Conservation (phyloP, 192 early-diverging fungal genomes). For the Coemansia sp. region DNA sequence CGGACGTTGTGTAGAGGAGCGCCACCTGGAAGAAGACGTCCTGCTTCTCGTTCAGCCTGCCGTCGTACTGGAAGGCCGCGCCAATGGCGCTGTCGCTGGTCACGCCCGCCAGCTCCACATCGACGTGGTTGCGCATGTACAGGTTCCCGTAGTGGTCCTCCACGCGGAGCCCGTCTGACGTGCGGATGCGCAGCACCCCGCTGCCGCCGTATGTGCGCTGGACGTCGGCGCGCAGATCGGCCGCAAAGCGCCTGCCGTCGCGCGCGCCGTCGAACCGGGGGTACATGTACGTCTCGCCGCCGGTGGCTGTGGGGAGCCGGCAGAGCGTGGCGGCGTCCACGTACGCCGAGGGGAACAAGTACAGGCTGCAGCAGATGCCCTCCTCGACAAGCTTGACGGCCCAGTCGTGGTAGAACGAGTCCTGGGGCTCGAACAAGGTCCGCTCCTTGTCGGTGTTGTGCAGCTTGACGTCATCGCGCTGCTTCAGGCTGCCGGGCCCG, state of each 20-base stretch:
- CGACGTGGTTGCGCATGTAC: conserved; percentile 87
- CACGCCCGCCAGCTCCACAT: conserved; percentile 90
- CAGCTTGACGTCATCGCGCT: conserved; percentile 87
- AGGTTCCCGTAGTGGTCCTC: conserved; percentile 94
- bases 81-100: conserved; percentile 84
- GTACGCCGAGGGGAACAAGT: conserved; percentile 86
- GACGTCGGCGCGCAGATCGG: conserved; percentile 74
- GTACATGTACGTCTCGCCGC: conserved; percentile 84
- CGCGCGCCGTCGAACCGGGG: conserved; percentile 75
- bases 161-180: conserved; percentile 86
- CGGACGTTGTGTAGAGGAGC: conserved; percentile 90
- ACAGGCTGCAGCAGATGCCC: conserved; percentile 88
- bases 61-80: conserved; percentile 83
- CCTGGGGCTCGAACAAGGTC: conserved; percentile 82
- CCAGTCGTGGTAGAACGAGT: conserved; percentile 82
- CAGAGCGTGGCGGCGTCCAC: conserved; percentile 88
- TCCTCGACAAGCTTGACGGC: conserved; percentile 78
- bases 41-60: conserved; percentile 81
- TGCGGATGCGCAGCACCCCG: conserved; percentile 84
- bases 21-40: conserved; percentile 90
- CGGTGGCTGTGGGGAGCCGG: conserved; percentile 78
- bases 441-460: conserved; percentile 93
- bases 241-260: conserved; percentile 72
- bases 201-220: conserved; percentile 84
- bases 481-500: conserved; percentile 87